Conservation (phyloP, 768 basidiomycete genomes). For the Mycena belliarum region DNA sequence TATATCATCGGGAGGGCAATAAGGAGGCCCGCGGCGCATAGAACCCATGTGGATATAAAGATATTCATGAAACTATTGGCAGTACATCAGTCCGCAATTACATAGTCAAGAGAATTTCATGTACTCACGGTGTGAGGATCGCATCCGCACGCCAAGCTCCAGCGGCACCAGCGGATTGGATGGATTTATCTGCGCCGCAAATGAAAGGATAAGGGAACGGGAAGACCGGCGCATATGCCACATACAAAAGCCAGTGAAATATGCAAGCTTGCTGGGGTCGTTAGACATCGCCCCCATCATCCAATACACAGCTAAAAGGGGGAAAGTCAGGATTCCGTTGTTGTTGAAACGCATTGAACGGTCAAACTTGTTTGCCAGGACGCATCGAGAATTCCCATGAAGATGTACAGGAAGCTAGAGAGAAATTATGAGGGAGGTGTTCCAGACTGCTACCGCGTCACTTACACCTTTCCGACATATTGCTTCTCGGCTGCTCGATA, state of each 20-base stretch:
- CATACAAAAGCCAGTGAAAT: slow-evolving; percentile 82
- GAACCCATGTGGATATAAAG: slow-evolving; percentile 55
- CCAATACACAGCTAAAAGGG: too few species aligned
- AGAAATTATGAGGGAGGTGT: neutral
- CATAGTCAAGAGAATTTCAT: neutral
- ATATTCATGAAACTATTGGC: slow-evolving; percentile 56
- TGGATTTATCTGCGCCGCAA: slow-evolving; percentile 64
- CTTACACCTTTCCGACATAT: slow-evolving; percentile 51
- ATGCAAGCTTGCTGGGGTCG: slow-evolving; percentile 74
- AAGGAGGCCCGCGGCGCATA: slow-evolving; percentile 49
- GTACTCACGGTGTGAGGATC: slow-evolving; percentile 57
- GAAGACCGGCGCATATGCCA: slow-evolving; percentile 11
- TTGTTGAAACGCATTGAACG: too few species aligned
- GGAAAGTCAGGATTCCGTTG: too few species aligned
- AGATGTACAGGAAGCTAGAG: slow-evolving; percentile 56
- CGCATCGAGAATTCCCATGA: slow-evolving; percentile 74
- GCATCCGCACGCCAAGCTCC: slow-evolving; percentile 74
- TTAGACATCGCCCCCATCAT: slow-evolving; percentile 87
- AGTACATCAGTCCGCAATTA: slow-evolving; percentile 26
- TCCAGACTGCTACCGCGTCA: neutral
- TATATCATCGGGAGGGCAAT: slow-evolving; percentile 59
- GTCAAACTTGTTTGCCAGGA: slow-evolving; percentile 88
- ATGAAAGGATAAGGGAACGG: neutral
- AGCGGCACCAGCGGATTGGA: slow-evolving; percentile 78
- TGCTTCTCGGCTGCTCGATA: slow-evolving; percentile 35